phyloP scores from a whole-genome alignment of 495 filamentous ascomycete genomes.

The Beverwykella pulmonaria region DNA sequence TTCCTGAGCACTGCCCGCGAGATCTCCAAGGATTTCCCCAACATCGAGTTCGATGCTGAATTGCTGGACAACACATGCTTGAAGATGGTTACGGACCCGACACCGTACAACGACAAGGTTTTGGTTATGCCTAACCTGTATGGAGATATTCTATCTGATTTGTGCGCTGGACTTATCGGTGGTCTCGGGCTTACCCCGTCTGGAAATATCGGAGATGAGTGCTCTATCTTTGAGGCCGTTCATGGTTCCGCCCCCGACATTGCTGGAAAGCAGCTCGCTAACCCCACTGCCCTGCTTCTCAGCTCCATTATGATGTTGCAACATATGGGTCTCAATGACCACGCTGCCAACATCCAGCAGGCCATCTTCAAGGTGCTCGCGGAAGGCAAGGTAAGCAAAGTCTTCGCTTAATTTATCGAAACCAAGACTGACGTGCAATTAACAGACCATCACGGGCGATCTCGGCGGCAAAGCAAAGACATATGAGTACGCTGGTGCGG shows the following conservation, averaged over 20 bases:
- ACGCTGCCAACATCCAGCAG: slow-evolving; percentile 86
- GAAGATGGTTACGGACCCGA: slow-evolving; percentile 93
- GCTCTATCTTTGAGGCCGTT: slow-evolving; percentile 99
- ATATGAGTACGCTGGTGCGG: slow-evolving; percentile 84
- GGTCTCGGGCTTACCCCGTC: slow-evolving; percentile 96
- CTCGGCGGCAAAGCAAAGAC: slow-evolving; percentile 94
- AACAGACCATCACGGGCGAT: slow-evolving; percentile 81
- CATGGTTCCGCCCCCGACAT: slow-evolving; percentile 98
- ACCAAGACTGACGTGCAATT: slow-evolving; percentile 20
- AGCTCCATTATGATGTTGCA: slow-evolving; percentile 98
- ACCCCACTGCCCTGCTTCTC: slow-evolving; percentile 90
- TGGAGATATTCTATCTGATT: slow-evolving; percentile 98
- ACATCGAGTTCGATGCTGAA: slow-evolving; percentile 93
- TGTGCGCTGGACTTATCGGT: slow-evolving; percentile 98
- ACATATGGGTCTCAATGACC: slow-evolving; percentile 88
- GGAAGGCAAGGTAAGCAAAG: slow-evolving; percentile 76
- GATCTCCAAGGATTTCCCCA: slow-evolving; percentile 89
- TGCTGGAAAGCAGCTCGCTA: slow-evolving; percentile 91
- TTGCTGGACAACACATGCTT: slow-evolving; percentile 98
- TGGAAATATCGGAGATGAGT: slow-evolving; percentile 79
- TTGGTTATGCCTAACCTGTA: slow-evolving; percentile 99
- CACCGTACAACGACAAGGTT: slow-evolving; percentile 97
- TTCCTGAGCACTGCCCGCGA: slow-evolving; percentile 85
- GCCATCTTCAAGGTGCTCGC: slow-evolving; percentile 92
- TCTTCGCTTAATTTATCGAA: neutral